Evolutionary conservation across 1,284 basidiomycete genomes (phyloP).

Genomic region (Meira nashicola): DNA sequence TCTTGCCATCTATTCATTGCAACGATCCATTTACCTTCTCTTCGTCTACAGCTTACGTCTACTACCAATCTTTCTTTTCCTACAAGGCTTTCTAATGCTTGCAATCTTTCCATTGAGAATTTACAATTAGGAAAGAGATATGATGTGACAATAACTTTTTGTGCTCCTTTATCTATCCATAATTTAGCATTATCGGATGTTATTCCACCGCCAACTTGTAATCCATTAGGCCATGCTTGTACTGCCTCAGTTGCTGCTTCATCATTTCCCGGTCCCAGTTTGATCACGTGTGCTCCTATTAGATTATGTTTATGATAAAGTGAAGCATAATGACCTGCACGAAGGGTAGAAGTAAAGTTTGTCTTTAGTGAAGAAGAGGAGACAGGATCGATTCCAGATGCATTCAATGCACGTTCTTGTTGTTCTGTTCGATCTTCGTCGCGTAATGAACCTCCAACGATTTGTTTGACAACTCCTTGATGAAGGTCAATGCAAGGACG

Average conservation of each 20-base stretch:
- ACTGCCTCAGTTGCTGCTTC: constrained; percentile 77
- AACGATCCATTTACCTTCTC: constrained; percentile 77
- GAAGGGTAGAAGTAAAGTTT: constrained; percentile 85
- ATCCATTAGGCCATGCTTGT: constrained; percentile 69
- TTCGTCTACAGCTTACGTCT: constrained; percentile 86
- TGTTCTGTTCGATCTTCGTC: constrained; percentile 38
- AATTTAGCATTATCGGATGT: constrained; percentile 70
- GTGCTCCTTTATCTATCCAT: constrained; percentile 85
- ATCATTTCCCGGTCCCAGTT: constrained; percentile 83
- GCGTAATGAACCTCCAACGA: constrained; percentile 84
- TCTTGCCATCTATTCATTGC: constrained; percentile 99
- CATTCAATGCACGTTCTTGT: constrained; percentile 53
- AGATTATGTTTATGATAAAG: constrained; percentile 71
- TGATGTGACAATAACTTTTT: constrained; percentile 96
- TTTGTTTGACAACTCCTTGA: constrained; percentile 76
- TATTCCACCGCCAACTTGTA: constrained; percentile 94
- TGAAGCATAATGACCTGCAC: constrained; percentile 72
- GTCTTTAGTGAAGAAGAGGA: constrained; percentile 62
- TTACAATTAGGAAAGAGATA: constrained; percentile 79
- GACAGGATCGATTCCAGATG: background rate
- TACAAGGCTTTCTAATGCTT: constrained; percentile 63
- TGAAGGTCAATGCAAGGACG: constrained; percentile 96
- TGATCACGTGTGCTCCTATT: constrained; percentile 89
- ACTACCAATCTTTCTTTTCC: constrained; percentile 87
- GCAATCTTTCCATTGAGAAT: constrained; percentile 72